Conservation (phyloP, 1,284 basidiomycete genomes). For the Exobasidium cylindrosporum region DNA sequence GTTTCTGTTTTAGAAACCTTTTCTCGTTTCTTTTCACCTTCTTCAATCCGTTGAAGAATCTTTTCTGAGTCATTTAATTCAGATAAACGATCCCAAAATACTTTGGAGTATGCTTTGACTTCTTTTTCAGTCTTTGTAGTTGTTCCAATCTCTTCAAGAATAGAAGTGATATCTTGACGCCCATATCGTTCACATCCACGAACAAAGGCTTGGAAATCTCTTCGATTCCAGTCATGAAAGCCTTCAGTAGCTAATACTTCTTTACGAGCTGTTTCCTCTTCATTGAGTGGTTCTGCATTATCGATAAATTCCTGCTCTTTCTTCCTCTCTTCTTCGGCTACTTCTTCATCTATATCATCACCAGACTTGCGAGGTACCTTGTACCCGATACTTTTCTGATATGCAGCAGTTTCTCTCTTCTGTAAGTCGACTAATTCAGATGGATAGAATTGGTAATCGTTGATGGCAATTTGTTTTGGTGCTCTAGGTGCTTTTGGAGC, state of each 20-base stretch:
- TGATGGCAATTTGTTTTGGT: constrained; percentile 84
- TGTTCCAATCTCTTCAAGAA: constrained; percentile 73
- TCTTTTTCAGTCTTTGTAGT: constrained; percentile 71
- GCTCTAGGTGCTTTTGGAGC: constrained; percentile 78
- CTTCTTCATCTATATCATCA: constrained; percentile 35
- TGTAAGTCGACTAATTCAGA: constrained; percentile 77
- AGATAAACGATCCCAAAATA: constrained; percentile 86
- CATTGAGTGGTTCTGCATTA: constrained; percentile 57
- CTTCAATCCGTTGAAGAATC: constrained; percentile 47
- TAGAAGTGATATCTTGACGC: constrained; percentile 72
- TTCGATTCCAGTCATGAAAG: constrained; percentile 62
- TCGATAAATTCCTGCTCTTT: constrained; percentile 76
- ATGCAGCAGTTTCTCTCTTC: constrained; percentile 67
- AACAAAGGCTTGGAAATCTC: constrained; percentile 90
- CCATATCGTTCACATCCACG: constrained; percentile 81
- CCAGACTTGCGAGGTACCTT: constrained; percentile 65
- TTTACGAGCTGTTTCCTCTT: constrained; percentile 76
- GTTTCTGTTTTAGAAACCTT: constrained; percentile 44
- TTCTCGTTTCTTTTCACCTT: constrained; percentile 46
- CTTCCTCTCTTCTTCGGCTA: constrained; percentile 64
- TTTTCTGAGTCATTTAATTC: constrained; percentile 62
- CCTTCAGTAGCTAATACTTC: constrained; percentile 52
- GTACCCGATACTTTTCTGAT: constrained; percentile 69
- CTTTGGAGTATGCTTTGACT: constrained; percentile 74
- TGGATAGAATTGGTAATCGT: constrained; percentile 98